Percentiles rank a stretch among this genome's conserved stretches.
Evolutionary conservation across 2,329 filamentous ascomycete genomes (phyloP).

Genomic region (Diaporthe caulivora): DNA sequence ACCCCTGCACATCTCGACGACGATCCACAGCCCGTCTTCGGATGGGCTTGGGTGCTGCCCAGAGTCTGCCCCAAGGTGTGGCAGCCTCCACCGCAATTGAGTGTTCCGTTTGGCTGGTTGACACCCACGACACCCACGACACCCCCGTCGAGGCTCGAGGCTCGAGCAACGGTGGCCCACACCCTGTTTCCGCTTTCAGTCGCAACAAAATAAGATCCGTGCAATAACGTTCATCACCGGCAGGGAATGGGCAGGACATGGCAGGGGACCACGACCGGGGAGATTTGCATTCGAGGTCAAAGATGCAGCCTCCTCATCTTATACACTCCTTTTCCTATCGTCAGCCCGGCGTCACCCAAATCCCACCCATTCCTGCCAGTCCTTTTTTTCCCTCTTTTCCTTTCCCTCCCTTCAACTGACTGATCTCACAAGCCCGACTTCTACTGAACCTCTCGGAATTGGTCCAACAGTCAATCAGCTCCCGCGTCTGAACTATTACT

Average conservation of each 20-base stretch:
- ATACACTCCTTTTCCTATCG: constrained; percentile 17
- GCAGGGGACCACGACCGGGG: constrained; percentile 17
- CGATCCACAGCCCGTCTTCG: constrained; percentile 6
- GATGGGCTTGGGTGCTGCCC: background rate
- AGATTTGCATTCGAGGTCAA: constrained; percentile 29
- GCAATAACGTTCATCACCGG: constrained; percentile 30
- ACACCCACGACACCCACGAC: too few relatives aligned
- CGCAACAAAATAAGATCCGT: constrained; percentile 30
- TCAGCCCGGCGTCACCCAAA: constrained; percentile 16
- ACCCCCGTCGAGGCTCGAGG: constrained; percentile 10
- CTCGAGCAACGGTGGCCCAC: constrained; percentile 29
- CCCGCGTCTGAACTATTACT: background rate
- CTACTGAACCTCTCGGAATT: background rate
- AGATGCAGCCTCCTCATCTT: constrained; percentile 24
- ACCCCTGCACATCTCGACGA: constrained; percentile 3
- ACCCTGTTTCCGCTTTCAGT: constrained; percentile 26
- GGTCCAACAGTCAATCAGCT: background rate
- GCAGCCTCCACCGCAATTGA: constrained; percentile 28
- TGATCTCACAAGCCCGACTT: background rate
- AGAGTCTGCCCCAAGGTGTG: constrained; percentile 1
- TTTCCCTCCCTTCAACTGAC: background rate
- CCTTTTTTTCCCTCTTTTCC: background rate
- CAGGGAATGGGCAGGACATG: background rate
- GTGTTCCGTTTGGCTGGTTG: constrained; percentile 31
- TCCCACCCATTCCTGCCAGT: background rate